phyloP scores from a whole-genome alignment of 2,329 filamentous ascomycete genomes.

The Cladophialophora bantiana region DNA sequence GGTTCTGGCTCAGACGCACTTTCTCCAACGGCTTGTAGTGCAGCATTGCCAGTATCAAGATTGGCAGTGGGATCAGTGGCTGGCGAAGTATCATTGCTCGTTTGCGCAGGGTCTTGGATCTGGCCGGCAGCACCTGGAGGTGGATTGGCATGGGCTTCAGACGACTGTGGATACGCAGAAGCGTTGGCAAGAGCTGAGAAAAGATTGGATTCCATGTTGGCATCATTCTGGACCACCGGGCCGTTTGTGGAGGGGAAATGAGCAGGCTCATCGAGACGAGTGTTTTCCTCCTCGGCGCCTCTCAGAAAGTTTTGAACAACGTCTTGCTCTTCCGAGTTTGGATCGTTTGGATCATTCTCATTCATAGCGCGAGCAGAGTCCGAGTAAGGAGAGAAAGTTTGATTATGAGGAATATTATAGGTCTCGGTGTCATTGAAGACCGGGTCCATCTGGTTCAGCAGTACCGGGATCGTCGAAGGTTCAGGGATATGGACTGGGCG shows the following conservation, averaged over 20 bases:
- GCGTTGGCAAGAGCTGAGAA: constrained; percentile 30
- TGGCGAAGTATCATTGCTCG: constrained; percentile 16
- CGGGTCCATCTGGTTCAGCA: constrained; percentile 75
- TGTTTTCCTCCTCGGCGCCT: constrained; percentile 39
- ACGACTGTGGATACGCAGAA: constrained; percentile 26
- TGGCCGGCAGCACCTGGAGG: constrained; percentile 15
- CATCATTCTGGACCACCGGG: constrained; percentile 27
- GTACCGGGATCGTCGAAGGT: constrained; percentile 72
- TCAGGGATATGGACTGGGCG: constrained; percentile 72
- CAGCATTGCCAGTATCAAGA: constrained; percentile 11
- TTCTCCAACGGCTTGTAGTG: constrained; percentile 16
- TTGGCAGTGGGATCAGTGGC: constrained; percentile 24
- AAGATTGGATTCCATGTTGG: constrained; percentile 25
- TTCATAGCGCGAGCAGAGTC: constrained; percentile 35
- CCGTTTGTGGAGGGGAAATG: constrained; percentile 24
- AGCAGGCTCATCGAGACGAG: constrained; percentile 26
- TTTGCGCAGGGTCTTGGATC: constrained; percentile 19
- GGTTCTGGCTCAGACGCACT: constrained; percentile 20
- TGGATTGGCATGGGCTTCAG: constrained; percentile 25
- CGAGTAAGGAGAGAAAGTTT: constrained; percentile 41
- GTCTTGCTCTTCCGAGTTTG: constrained; percentile 42
- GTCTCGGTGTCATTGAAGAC: constrained; percentile 71
- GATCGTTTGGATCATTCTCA: constrained; percentile 27
- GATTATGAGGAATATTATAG: constrained; percentile 55
- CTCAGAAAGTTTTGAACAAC: constrained; percentile 40